phyloP scores from a whole-genome alignment of 345 rosid genomes.

The Clarkia xantiana region DNA sequence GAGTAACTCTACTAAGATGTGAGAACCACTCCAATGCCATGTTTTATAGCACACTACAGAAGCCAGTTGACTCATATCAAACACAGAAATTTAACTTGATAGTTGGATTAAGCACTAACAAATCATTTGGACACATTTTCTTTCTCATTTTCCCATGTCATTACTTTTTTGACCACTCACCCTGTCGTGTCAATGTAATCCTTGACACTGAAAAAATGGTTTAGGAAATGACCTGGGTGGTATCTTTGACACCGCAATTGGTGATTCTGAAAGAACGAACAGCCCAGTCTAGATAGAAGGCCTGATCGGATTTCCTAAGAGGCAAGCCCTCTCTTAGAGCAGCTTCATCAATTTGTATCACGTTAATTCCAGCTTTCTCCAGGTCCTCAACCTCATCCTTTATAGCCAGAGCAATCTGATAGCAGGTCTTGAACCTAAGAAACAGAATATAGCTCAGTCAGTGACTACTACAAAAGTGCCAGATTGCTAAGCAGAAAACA shows the following conservation, averaged over 20 bases:
- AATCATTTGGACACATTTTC: too few relatives aligned
- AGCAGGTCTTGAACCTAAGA: constrained; percentile 74
- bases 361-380: constrained; percentile 71
- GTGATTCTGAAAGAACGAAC: constrained; percentile 98
- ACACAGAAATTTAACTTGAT: too few relatives aligned
- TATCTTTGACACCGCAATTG: constrained; percentile 70
- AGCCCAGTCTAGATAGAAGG: constrained; percentile 96
- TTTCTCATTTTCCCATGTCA: too few relatives aligned
- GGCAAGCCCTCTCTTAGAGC: constrained; percentile 96
- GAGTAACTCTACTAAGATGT: too few relatives aligned
- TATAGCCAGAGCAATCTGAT: constrained; percentile 94
- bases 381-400: constrained; percentile 98
- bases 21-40: too few relatives aligned
- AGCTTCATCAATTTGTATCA: constrained; percentile 92
- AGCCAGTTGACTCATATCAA: too few relatives aligned
- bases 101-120: too few relatives aligned
- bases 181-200: too few relatives aligned
- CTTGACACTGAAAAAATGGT: neutral
- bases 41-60: too few relatives aligned
- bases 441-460: neutral
- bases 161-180: too few relatives aligned
- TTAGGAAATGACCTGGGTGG: constrained; percentile 54
- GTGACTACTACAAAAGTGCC: too few relatives aligned
- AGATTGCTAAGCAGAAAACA: too few relatives aligned
- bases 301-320: constrained; percentile 92